phyloP scores from a whole-genome alignment of 345 rosid species.

The Gossypium turneri region DNA sequence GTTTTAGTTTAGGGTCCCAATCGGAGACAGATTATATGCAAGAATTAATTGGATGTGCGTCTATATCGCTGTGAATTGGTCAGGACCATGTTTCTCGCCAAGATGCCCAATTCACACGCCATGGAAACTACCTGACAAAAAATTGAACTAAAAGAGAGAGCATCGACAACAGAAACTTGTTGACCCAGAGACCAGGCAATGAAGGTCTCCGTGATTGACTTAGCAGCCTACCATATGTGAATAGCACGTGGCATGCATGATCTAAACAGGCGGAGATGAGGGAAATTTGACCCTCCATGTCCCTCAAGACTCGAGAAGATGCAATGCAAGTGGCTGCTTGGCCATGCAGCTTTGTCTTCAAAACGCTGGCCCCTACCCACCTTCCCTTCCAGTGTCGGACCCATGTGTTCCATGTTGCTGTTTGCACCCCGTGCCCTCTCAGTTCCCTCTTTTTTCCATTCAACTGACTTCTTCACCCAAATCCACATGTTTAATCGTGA shows the following conservation, averaged over 20 bases:
- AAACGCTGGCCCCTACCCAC: slow-evolving; percentile 11
- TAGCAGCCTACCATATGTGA: slow-evolving; percentile 6
- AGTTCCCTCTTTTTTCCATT: background rate
- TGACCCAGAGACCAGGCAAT: background rate
- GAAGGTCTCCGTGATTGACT: background rate
- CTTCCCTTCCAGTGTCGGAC: slow-evolving; percentile 10
- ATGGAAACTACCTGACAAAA: background rate
- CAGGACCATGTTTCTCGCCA: slow-evolving; percentile 15
- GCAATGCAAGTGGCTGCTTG: slow-evolving; percentile 22
- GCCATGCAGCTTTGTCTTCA: slow-evolving; percentile 38
- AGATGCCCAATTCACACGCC: slow-evolving; percentile 13
- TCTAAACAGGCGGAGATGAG: background rate
- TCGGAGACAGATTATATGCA: background rate
- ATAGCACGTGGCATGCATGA: slow-evolving; percentile 21
- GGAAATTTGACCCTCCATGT: slow-evolving; percentile 17
- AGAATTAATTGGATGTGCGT: background rate
- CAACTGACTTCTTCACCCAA: background rate
- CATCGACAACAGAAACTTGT: background rate
- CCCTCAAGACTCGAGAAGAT: background rate
- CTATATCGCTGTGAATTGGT: background rate
- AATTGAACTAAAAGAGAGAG: slow-evolving; percentile 8
- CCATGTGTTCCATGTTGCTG: slow-evolving; percentile 14
- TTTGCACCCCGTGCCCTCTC: background rate
- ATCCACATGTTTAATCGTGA: background rate
- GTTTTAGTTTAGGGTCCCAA: background rate